Percentiles rank a stretch among this genome's conserved stretches.
Conservation (phyloP, 192 early-diverging fungal genomes). For the Coemansia interrupta region DNA sequence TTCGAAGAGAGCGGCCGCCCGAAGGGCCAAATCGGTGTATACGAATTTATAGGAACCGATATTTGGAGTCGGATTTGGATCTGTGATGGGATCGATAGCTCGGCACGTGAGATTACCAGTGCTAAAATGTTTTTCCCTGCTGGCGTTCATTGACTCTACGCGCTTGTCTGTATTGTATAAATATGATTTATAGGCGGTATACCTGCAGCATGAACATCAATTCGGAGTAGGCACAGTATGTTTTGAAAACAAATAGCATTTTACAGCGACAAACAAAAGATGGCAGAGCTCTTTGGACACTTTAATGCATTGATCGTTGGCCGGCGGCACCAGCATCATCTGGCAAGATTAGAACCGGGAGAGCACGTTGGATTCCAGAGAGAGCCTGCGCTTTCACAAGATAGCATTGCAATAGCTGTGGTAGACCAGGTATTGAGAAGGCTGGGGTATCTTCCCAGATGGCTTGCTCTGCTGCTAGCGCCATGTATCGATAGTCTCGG, state of each 20-base stretch:
- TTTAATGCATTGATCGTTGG: slow-evolving; percentile 37
- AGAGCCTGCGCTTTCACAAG: slow-evolving; percentile 20
- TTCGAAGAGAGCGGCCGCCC: neutral
- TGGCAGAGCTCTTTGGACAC: slow-evolving; percentile 9
- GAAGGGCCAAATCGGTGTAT: neutral
- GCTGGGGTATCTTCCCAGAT: slow-evolving; percentile 36
- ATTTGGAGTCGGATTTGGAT: too few species aligned
- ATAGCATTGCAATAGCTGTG: slow-evolving; percentile 33
- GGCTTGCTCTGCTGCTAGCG: slow-evolving; percentile 38
- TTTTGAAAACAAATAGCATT: neutral
- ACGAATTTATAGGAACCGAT: slow-evolving; percentile 4
- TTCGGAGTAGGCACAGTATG: neutral
- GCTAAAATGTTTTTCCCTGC: too few species aligned
- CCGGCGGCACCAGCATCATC: slow-evolving; percentile 34
- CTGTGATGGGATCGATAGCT: slow-evolving; percentile 8
- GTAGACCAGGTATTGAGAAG: neutral
- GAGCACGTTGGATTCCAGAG: slow-evolving; percentile 12
- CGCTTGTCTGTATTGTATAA: too few species aligned
- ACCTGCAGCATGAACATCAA: too few species aligned
- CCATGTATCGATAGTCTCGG: slow-evolving; percentile 25
- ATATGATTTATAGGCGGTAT: too few species aligned
- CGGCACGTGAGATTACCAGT: neutral
- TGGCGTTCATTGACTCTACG: too few species aligned
- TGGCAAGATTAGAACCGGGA: neutral
- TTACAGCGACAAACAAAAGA: neutral